phyloP scores from a whole-genome alignment of 306 rosid species.

The Corylus americana region DNA sequence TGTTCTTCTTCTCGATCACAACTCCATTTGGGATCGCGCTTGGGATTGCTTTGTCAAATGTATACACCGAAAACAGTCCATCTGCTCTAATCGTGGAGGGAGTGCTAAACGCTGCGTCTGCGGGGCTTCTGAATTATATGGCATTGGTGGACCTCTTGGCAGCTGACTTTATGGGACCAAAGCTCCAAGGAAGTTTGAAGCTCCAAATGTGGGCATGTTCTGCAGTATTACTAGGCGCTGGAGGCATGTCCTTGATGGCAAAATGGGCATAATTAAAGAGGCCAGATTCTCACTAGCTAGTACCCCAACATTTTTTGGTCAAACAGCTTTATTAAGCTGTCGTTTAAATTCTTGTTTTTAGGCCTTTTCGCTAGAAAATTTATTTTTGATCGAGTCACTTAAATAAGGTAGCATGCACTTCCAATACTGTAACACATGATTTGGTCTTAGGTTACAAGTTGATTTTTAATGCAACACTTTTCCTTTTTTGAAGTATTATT shows the following conservation, averaged over 20 bases:
- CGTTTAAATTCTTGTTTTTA: neutral
- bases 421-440: too few relatives aligned
- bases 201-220: slow-evolving; percentile 44
- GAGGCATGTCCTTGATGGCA: slow-evolving; percentile 73
- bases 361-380: too few relatives aligned
- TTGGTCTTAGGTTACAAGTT: too few relatives aligned
- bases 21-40: slow-evolving; percentile 67
- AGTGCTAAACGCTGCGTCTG: slow-evolving; percentile 57
- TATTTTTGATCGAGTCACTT: too few relatives aligned
- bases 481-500: too few relatives aligned
- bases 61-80: slow-evolving; percentile 53
- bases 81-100: slow-evolving; percentile 65
- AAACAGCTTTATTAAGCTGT: too few relatives aligned
- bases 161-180: slow-evolving; percentile 59
- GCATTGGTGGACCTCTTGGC: slow-evolving; percentile 66
- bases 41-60: slow-evolving; percentile 55
- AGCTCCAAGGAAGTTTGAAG: slow-evolving; percentile 43
- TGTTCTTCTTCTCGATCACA: slow-evolving; percentile 62
- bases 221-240: slow-evolving; percentile 63
- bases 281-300: neutral
- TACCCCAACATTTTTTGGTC: neutral
- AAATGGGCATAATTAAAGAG: slow-evolving; percentile 52
- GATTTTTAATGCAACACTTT: too few relatives aligned
- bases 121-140: slow-evolving; percentile 67
- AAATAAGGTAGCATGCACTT: too few relatives aligned